A percentile compares a stretch with the other conserved stretches of the same genome.
phyloP scores from a whole-genome alignment of 306 rosid species.

The Purshia tridentata region DNA sequence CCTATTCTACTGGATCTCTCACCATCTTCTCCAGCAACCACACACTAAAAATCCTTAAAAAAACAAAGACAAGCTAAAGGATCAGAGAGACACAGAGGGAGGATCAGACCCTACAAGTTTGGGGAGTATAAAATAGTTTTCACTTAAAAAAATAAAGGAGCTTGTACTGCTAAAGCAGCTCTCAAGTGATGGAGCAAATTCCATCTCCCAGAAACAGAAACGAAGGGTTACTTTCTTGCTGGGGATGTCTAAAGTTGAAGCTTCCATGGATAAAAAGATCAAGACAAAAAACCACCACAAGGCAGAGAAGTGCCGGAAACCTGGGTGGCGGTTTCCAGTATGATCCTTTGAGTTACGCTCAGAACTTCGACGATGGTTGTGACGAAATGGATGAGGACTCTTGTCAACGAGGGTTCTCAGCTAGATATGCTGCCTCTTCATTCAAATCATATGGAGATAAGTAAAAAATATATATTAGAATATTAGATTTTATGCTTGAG shows the following conservation, averaged over 20 bases:
- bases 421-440: conserved; percentile 55
- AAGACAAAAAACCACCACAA: not conserved
- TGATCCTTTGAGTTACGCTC: conserved; percentile 74
- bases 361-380: conserved; percentile 71
- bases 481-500: not conserved
- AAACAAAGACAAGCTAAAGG: not conserved
- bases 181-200: conserved; percentile 39
- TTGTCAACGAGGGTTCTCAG: conserved; percentile 48
- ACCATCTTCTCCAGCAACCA: conserved; percentile 42
- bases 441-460: conserved; percentile 34
- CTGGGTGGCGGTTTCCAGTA: conserved; percentile 44
- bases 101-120: not conserved
- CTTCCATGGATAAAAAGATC: conserved; percentile 47
- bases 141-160: not conserved
- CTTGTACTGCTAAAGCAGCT: not conserved
- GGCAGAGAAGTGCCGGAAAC: conserved; percentile 25
- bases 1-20: not conserved
- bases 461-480: not conserved
- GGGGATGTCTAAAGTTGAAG: conserved; percentile 61
- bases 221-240: conserved; percentile 50
- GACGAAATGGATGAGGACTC: conserved; percentile 36
- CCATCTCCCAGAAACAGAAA: conserved; percentile 34
- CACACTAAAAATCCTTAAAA: conserved; percentile 38
- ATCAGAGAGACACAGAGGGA: not conserved
- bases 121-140: not conserved